Conservation (phyloP, 1,284 basidiomycete species). For the Tylopilus microsporus region DNA sequence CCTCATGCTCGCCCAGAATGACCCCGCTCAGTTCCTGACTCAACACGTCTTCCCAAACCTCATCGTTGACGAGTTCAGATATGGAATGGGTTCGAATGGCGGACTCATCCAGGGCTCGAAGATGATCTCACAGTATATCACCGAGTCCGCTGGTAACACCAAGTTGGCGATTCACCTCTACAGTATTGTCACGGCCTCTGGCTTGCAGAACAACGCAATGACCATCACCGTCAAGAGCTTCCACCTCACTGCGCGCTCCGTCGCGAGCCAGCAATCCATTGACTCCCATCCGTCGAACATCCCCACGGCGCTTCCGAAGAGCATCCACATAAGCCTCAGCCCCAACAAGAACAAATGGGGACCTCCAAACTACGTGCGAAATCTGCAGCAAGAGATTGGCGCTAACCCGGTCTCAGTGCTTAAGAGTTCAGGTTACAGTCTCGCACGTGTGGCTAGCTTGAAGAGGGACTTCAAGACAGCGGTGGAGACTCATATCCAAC, state of each 20-base stretch:
- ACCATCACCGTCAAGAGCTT: not conserved
- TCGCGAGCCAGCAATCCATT: conserved; percentile 7
- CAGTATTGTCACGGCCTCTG: conserved; percentile 3
- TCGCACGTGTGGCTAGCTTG: not conserved
- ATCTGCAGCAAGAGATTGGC: conserved; percentile 3
- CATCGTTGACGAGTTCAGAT: conserved; percentile 14
- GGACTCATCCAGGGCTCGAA: conserved; percentile 1
- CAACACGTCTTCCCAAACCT: conserved; percentile 1
- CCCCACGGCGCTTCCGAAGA: not conserved
- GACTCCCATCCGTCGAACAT: conserved; percentile 6
- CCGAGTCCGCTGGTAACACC: not conserved
- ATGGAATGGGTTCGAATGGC: not conserved
- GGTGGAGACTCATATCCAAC: conserved; percentile 7
- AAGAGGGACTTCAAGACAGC: conserved; percentile 1
- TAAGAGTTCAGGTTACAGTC: not conserved
- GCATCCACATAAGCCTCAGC: conserved; percentile 12
- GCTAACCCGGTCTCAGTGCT: not conserved
- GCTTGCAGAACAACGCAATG: conserved; percentile 1
- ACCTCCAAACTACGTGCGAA: not conserved
- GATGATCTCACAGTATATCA: conserved; percentile 11
- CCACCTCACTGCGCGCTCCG: conserved; percentile 12
- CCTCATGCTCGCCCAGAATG: not conserved
- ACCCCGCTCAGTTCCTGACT: conserved; percentile 2
- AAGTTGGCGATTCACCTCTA: conserved; percentile 12
- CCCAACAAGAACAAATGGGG: too few species aligned